Base-by-base conservation (phyloP, 2,329 filamentous ascomycete species). In the Nothophaeocryptopus gaeumannii region DNA sequence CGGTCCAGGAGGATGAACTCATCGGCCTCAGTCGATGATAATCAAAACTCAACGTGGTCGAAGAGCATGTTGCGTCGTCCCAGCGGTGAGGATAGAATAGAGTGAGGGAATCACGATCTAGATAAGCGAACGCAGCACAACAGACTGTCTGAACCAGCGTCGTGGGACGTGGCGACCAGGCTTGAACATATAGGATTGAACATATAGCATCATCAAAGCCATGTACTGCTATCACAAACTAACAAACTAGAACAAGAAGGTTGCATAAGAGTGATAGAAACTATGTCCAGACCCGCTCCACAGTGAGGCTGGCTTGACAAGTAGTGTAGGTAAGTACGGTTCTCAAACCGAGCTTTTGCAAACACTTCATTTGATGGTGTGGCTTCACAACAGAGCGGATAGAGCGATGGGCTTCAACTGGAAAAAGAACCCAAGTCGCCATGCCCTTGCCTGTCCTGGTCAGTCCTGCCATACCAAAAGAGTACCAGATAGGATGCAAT, bases 111-210 rank as follows among this genome's bases (percentile, higher is more conserved):
- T 54, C 41, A 52, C 41, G 58, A 60, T 58, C 53, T 55, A 58
- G 60, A 63, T 63, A 61, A 63, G 61, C 60, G 61, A 61, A 38
- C 35, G 56, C 55, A 49, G 55, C 60, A 64, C 62, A 54, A 55
- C 62, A 63, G 60, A 51, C 53, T 58, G 54, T 58, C 55, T 52
- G 38, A 58, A 58, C 60, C 62, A 60, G 50, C 47, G 47, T 54
- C 31, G 50, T 48, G 50, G 50, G 52, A 53, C 58, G 62, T 56
- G 47, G 42, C 50, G 51, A 43, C 46, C 49, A 50, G 49, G 40
- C 45, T 47, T 50, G 56, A 50, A 52, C 53, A 56, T 58, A 56
- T 56, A 58, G 42, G 48, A 54, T 55, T 50, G 56, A 50, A 52
- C 53, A 56, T 58, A 56, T 56, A 58, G 42, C 51, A 54, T 55